Conservation (phyloP, 495 filamentous ascomycete species). For the Xylaria flabelliformis region DNA sequence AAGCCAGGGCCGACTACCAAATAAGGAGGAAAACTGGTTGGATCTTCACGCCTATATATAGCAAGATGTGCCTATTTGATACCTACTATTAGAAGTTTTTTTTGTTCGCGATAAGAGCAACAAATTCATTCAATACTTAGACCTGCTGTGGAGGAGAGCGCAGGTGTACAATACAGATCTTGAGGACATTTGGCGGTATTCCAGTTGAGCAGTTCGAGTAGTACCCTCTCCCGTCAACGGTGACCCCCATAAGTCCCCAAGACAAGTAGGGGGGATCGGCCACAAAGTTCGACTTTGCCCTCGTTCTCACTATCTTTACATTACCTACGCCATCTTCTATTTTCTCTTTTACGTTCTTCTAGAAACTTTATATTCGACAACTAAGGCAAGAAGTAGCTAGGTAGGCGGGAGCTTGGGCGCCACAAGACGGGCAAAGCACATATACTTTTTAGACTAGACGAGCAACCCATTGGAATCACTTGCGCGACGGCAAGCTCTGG, state of each 20-base stretch:
- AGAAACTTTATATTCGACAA: not conserved
- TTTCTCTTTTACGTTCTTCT: not conserved
- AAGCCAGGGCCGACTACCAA: not conserved
- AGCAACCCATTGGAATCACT: not conserved
- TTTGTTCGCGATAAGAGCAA: not conserved
- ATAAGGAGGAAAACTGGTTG: not conserved
- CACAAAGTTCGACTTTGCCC: not conserved
- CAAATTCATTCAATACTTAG: not conserved
- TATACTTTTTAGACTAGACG: too few relatives aligned
- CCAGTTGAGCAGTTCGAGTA: not conserved
- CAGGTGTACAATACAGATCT: not conserved
- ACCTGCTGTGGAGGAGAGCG: not conserved
- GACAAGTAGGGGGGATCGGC: not conserved
- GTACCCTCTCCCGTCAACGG: not conserved
- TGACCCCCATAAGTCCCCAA: not conserved
- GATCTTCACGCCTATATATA: slow-evolving; percentile 12
- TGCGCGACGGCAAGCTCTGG: slow-evolving; percentile 7
- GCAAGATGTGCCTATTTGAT: not conserved
- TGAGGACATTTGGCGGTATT: not conserved
- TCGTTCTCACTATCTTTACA: not conserved
- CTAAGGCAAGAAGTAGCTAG: not conserved
- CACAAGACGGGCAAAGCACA: too few relatives aligned
- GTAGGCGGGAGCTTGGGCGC: not conserved
- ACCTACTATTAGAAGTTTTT: not conserved
- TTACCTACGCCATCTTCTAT: not conserved